Evolutionary conservation across 352 stramenopile genomes (phyloP).

Genomic region (Phytophthora foliorum): DNA sequence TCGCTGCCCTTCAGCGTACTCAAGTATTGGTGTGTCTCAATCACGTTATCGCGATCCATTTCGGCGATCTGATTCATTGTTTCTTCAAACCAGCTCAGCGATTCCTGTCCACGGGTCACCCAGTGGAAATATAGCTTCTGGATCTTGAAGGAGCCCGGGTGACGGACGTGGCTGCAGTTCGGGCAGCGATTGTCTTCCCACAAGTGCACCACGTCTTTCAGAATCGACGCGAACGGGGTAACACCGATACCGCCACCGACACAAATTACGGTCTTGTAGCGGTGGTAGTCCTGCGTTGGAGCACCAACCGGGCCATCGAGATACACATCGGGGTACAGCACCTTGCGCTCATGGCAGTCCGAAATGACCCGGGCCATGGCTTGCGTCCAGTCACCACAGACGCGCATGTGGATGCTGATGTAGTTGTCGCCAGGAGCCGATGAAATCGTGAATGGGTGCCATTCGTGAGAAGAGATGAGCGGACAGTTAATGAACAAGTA

Average conservation of each 20-base stretch:
- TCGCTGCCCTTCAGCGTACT: slow-evolving; percentile 83
- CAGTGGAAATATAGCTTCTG: slow-evolving; percentile 92
- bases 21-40: slow-evolving; percentile 88
- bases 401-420: slow-evolving; percentile 83
- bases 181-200: slow-evolving; percentile 82
- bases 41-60: slow-evolving; percentile 81
- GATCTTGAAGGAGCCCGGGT: slow-evolving; percentile 80
- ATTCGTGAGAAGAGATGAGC: slow-evolving; percentile 83
- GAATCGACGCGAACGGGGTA: slow-evolving; percentile 84
- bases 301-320: slow-evolving; percentile 81
- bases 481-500: slow-evolving; percentile 93
- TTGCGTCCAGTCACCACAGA: slow-evolving; percentile 79
- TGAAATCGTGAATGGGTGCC: slow-evolving; percentile 94
- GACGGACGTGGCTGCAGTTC: slow-evolving; percentile 76
- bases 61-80: slow-evolving; percentile 89
- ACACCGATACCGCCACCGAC: slow-evolving; percentile 84
- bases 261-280: slow-evolving; percentile 82
- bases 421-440: slow-evolving; percentile 88
- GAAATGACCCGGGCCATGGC: slow-evolving; percentile 66
- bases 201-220: slow-evolving; percentile 80
- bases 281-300: slow-evolving; percentile 80
- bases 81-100: slow-evolving; percentile 85
- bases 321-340: slow-evolving; percentile 75
- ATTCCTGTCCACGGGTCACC: slow-evolving; percentile 83
- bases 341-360: slow-evolving; percentile 71